Base-by-base conservation (phyloP, 345 rosid species). In the Erysimum cheiranthoides region DNA sequence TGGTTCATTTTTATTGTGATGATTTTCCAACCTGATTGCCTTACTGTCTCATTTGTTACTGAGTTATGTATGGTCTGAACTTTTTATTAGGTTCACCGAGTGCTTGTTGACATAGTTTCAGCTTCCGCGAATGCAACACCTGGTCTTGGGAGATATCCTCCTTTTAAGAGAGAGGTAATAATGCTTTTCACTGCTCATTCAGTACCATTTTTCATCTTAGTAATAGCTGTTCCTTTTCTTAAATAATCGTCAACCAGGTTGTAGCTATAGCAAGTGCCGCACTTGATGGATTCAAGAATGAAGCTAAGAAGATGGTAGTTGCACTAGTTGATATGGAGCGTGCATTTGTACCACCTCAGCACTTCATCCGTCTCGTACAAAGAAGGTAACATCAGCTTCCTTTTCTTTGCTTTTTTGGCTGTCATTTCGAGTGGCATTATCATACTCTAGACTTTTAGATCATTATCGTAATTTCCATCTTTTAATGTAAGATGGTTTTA, bases 241-340 rank as follows among this genome's bases (percentile, higher is more conserved):
- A 65, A 10, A 30, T 57, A 50, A 18, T 59, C 1, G 39, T 74
- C 68, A 13, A 64, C 43, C 71, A 90, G 93, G 88, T 90, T 70
- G 85, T 90, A 74, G 84, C 89, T 25, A 83, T 88, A 80, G 96
- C 96, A 79, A 88, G 82, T 84, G 71, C 88, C 42, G 96, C 93
- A 34, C 79, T 90, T 60, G 96, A 90, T 71, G 89, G 79, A 63
- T 90, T 90, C 82, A 90, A 90, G 83, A 85, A 28, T 76, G 93
- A 88, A 84, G 91, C 93, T 12, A 90, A 82, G 59, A 90, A 88
- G 61, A 90, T 90, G 96, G 96, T 90, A 13, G 81, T 86, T 65
- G 93, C 96, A 4, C 82, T 90, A 53, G 96, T 90, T 68, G 96
- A 88, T 80, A 90, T 90, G 96, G 96, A 90, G 78, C 89, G 96